Percentiles rank a stretch among this genome's conserved stretches.
These are phyloP conservation scores for Rhodomyrtus tomentosa DNA, from an alignment of 345 rosid genomes.

Conservation along the genomic window DNA sequence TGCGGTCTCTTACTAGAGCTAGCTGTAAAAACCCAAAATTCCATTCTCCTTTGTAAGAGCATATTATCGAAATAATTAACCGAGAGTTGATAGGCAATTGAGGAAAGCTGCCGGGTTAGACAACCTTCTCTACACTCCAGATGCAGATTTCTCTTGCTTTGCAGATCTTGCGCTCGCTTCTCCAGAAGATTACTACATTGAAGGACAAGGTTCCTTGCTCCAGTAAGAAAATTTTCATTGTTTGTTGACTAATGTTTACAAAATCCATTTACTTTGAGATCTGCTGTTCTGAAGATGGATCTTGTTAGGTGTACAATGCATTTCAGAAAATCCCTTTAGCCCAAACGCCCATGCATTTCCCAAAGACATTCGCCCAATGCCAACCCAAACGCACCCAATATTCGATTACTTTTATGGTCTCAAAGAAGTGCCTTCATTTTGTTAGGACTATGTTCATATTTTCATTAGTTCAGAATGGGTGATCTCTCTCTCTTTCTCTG, in stretches of 20 bases:
- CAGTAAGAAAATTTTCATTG: constrained; percentile 46
- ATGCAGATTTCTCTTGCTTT: constrained; percentile 98
- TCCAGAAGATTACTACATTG: constrained; percentile 87
- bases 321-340: too few relatives aligned
- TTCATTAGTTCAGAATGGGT: not conserved
- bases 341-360: too few relatives aligned
- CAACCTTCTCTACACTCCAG: constrained; percentile 93
- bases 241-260: not conserved
- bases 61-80: not conserved
- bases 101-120: constrained; percentile 72
- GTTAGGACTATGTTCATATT: not conserved
- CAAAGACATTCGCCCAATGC: too few relatives aligned
- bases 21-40: not conserved
- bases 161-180: constrained; percentile 90
- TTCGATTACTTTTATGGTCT: accelerated
- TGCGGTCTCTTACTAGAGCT: not conserved
- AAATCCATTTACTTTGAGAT: not conserved
- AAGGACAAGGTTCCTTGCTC: constrained; percentile 93
- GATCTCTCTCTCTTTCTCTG: not conserved
- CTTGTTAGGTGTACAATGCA: not conserved
- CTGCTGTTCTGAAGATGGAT: not conserved
- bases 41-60: not conserved
- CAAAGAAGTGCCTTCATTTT: not conserved
- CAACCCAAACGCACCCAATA: not conserved
- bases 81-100: constrained; percentile 46